These are phyloP conservation scores for Mortierella sp. DNA, from an alignment of 371 early-diverging fungal species.

Conservation along the genomic window DNA sequence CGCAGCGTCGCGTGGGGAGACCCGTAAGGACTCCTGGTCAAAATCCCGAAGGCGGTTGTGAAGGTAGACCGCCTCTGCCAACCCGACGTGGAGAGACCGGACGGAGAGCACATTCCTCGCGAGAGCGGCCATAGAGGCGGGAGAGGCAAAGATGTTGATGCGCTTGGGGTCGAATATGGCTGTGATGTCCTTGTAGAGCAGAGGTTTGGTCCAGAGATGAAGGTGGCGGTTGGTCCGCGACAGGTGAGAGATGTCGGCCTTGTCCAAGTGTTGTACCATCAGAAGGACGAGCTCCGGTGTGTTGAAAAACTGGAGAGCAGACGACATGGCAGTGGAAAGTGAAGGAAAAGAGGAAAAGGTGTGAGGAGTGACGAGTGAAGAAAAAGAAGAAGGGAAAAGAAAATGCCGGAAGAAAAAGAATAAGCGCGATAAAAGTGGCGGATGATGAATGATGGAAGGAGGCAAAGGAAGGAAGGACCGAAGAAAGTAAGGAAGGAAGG, in stretches of 20 bases:
- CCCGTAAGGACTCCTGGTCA: no score
- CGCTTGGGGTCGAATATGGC: background rate
- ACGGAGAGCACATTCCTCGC: background rate
- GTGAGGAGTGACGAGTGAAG: no score
- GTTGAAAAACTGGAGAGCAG: no score
- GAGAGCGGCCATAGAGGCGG: background rate
- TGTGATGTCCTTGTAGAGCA: background rate
- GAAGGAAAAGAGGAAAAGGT: no score
- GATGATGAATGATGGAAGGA: no score
- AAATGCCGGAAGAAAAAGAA: no score
- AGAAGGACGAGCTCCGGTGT: background rate
- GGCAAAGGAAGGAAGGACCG: no score
- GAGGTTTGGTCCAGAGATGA: background rate
- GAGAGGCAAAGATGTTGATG: background rate
- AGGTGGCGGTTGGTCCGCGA: background rate
- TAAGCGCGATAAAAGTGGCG: no score
- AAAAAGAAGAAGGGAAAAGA: no score
- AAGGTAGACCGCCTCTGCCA: background rate
- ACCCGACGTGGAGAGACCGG: background rate
- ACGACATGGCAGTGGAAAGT: no score
- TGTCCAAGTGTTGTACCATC: background rate
- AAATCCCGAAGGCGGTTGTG: background rate
- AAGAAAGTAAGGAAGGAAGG: no score
- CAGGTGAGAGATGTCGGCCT: background rate
- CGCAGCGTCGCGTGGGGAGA: no score